phyloP scores from a whole-genome alignment of 2,329 filamentous ascomycete species.

The Parastagonospora nodorum region DNA sequence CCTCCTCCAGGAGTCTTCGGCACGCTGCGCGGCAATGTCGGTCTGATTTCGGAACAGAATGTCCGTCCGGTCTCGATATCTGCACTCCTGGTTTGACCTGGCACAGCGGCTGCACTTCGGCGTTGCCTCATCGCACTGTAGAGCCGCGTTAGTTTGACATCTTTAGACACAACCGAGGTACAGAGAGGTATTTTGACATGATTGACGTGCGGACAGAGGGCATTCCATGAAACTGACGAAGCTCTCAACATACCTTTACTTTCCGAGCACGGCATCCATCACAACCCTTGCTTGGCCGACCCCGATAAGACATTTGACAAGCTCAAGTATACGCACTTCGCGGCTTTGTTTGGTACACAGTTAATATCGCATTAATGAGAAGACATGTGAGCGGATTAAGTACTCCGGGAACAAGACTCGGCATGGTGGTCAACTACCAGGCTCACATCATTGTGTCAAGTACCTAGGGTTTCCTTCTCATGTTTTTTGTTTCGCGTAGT shows the following conservation, averaged over 20 bases:
- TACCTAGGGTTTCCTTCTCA: no score
- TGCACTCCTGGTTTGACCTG: slow-evolving; percentile 35
- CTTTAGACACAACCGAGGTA: not conserved
- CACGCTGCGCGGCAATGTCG: slow-evolving; percentile 38
- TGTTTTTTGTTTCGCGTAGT: no score
- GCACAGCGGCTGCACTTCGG: slow-evolving; percentile 37
- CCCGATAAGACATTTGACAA: slow-evolving; percentile 38
- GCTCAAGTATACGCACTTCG: no score
- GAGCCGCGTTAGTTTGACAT: not conserved
- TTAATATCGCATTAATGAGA: no score
- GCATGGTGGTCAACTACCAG: no score
- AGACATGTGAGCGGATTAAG: no score
- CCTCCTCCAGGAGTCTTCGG: slow-evolving; percentile 42
- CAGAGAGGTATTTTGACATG: not conserved
- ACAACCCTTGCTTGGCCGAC: slow-evolving; percentile 44
- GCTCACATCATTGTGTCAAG: no score
- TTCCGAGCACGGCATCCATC: slow-evolving; percentile 41
- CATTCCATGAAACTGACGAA: not conserved
- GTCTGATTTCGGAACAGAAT: slow-evolving; percentile 43
- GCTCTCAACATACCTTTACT: slow-evolving; percentile 33
- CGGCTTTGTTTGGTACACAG: no score
- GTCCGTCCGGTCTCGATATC: slow-evolving; percentile 39
- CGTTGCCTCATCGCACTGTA: slow-evolving; percentile 40
- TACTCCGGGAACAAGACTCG: no score
- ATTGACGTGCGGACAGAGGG: not conserved